phyloP scores from a whole-genome alignment of 495 filamentous ascomycete species.

The Lasiosphaeris hirsuta region DNA sequence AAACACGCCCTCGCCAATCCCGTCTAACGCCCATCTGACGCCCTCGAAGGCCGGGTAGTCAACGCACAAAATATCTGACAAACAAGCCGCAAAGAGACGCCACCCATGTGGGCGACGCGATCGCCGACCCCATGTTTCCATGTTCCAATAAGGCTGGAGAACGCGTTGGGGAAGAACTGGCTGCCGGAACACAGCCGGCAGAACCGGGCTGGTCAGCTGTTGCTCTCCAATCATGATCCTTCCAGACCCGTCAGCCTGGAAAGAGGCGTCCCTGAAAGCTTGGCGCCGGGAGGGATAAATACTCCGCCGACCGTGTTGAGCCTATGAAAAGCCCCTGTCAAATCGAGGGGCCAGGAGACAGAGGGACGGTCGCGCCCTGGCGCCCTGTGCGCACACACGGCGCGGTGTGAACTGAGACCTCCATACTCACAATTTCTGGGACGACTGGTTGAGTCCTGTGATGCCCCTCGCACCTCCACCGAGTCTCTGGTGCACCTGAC shows the following conservation, averaged over 20 bases:
- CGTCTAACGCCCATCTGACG: no score
- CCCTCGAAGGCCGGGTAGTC: no score
- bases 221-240: neutral
- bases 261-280: slow-evolving; percentile 3
- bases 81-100: no score
- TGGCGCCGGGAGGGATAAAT: slow-evolving; percentile 23
- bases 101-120: no score
- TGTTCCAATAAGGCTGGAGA: neutral
- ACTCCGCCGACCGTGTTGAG: slow-evolving; percentile 3
- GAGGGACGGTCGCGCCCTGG: slow-evolving; percentile 15
- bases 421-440: slow-evolving; percentile 12
- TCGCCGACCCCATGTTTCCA: neutral
- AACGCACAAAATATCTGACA: no score
- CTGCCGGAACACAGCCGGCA: neutral
- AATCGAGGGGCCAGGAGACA: slow-evolving; percentile 11
- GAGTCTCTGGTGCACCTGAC: slow-evolving; percentile 7
- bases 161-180: neutral
- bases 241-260: slow-evolving; percentile 21
- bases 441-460: slow-evolving; percentile 10
- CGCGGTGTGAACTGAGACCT: slow-evolving; percentile 17
- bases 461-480: slow-evolving; percentile 23
- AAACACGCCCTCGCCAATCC: no score
- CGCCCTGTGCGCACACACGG: slow-evolving; percentile 10
- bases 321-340: slow-evolving; percentile 7
- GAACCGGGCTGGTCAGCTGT: neutral